phyloP scores from a whole-genome alignment of 176 grass and related monocot genomes.

The Oryza brachyantha region DNA sequence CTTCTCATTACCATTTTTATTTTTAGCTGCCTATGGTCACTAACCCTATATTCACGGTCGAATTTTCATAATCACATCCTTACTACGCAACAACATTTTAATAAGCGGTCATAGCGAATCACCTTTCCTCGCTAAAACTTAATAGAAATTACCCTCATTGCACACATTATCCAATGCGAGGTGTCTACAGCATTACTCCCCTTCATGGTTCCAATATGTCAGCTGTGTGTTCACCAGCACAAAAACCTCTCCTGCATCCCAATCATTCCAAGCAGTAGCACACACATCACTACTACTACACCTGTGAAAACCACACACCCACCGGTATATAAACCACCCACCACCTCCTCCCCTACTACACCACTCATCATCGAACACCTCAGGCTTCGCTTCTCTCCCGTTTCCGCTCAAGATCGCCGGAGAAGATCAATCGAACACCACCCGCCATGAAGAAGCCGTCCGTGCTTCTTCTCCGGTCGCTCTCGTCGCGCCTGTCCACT shows the following conservation, averaged over 20 bases:
- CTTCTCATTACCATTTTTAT: too few relatives aligned
- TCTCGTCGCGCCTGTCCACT: conserved; percentile 48
- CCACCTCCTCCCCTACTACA: neutral
- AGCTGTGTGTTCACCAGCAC: too few relatives aligned
- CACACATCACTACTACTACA: neutral
- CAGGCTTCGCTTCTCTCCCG: neutral
- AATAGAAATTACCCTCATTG: too few relatives aligned
- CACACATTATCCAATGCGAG: too few relatives aligned
- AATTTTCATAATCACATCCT: too few relatives aligned
- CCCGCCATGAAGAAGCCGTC: conserved; percentile 65
- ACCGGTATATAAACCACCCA: conserved; percentile 39
- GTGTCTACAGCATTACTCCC: neutral
- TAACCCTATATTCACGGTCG: too few relatives aligned
- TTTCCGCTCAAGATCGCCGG: neutral
- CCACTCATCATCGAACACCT: conserved; percentile 31
- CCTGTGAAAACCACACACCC: conserved; percentile 29
- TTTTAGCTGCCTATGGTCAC: too few relatives aligned
- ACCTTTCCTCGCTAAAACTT: too few relatives aligned
- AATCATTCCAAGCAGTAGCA: conserved; percentile 19
- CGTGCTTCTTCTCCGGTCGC: conserved; percentile 58
- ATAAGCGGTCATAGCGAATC: too few relatives aligned
- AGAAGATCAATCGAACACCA: neutral
- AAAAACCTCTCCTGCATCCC: neutral
- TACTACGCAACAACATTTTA: too few relatives aligned
- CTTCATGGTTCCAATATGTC: neutral